These are phyloP conservation scores for Schoenoplectus triqueter DNA, from an alignment of 202 grass and related monocot genomes.

Conservation along the genomic window DNA sequence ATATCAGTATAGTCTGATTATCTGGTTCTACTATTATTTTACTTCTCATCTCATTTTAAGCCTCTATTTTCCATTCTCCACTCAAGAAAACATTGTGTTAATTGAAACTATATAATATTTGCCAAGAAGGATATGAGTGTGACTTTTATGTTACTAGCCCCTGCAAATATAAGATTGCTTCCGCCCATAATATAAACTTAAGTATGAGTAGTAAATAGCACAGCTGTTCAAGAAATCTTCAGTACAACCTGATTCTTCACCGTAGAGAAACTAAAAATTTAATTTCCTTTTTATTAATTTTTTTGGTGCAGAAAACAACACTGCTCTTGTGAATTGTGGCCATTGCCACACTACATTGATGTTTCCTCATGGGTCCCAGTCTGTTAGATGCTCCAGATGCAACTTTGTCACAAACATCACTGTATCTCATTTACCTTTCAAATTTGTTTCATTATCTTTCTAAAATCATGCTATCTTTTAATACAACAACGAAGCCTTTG, in stretches of 20 bases:
- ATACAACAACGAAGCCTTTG: too few relatives aligned
- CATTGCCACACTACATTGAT: slow-evolving; percentile 75
- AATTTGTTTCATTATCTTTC: slow-evolving; percentile 34
- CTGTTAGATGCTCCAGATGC: slow-evolving; percentile 91
- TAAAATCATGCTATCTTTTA: neutral
- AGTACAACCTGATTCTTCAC: neutral
- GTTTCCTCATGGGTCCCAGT: slow-evolving; percentile 79
- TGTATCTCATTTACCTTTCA: slow-evolving; percentile 69
- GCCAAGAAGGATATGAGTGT: neutral
- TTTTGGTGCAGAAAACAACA: slow-evolving; percentile 61
- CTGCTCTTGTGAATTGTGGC: slow-evolving; percentile 79
- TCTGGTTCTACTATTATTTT: slow-evolving; percentile 15
- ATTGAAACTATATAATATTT: neutral
- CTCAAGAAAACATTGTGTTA: neutral
- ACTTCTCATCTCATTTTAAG: slow-evolving; percentile 13
- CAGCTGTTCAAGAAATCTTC: neutral
- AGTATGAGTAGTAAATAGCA: neutral
- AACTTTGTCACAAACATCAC: slow-evolving; percentile 71
- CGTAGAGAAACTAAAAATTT: neutral
- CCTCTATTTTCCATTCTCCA: neutral
- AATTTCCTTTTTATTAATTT: slow-evolving; percentile 4
- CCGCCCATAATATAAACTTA: neutral
- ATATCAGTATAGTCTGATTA: neutral
- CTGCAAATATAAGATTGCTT: neutral
- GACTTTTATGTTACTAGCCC: neutral